These are phyloP conservation scores for Coemansia sp. DNA, from an alignment of 192 early-diverging fungal species.

Conservation along the genomic window DNA sequence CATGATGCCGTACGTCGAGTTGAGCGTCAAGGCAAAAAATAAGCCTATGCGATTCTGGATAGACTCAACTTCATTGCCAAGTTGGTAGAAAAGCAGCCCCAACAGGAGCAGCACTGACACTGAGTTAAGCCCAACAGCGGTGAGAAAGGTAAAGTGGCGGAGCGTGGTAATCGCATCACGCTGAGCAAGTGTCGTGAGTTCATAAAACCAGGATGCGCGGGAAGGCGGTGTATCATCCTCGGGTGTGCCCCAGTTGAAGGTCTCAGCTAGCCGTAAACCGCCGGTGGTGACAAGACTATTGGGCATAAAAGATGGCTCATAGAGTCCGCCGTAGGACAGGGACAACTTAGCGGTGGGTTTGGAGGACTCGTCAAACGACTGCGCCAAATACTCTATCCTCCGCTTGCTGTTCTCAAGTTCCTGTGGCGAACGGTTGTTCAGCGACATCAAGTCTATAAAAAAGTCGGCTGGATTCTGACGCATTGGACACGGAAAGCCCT, in stretches of 20 bases:
- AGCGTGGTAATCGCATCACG: slow-evolving; percentile 47
- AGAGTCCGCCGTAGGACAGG: slow-evolving; percentile 44
- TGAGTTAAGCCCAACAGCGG: slow-evolving; percentile 51
- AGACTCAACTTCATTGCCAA: slow-evolving; percentile 50
- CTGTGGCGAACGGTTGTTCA: slow-evolving; percentile 52
- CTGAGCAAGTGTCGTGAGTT: slow-evolving; percentile 38
- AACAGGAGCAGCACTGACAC: slow-evolving; percentile 51
- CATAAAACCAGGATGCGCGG: slow-evolving; percentile 42
- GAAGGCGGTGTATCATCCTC: slow-evolving; percentile 30
- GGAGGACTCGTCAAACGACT: slow-evolving; percentile 22
- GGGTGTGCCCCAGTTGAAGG: slow-evolving; percentile 15
- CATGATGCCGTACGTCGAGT: slow-evolving; percentile 60
- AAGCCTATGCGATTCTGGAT: slow-evolving; percentile 57
- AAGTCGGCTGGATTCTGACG: slow-evolving; percentile 93
- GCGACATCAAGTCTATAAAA: slow-evolving; percentile 55
- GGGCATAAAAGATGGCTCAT: slow-evolving; percentile 33
- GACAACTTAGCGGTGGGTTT: slow-evolving; percentile 41
- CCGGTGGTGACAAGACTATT: slow-evolving; percentile 12
- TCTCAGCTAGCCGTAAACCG: slow-evolving; percentile 9
- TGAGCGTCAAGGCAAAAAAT: slow-evolving; percentile 55
- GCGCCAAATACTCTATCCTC: slow-evolving; percentile 38
- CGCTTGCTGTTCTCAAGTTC: slow-evolving; percentile 37
- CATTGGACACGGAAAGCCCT: slow-evolving; percentile 80
- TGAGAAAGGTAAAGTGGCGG: slow-evolving; percentile 44
- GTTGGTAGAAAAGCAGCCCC: slow-evolving; percentile 57